Evolutionary conservation across 805 yeast species (phyloP), one percentile per base, ranked within the genome.

Genomic region (Yarrowia sp.): DNA sequence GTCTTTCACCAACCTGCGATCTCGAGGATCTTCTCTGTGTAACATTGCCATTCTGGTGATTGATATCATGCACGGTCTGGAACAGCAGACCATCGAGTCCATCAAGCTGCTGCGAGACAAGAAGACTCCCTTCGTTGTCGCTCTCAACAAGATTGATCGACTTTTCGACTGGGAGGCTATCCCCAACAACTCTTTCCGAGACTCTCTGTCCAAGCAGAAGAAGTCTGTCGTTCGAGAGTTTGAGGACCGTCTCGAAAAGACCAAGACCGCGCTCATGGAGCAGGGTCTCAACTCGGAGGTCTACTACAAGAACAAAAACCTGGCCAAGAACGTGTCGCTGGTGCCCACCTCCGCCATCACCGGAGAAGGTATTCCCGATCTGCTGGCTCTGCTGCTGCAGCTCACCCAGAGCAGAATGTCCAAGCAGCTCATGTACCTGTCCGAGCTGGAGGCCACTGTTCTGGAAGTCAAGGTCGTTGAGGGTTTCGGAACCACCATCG

Each of bases 281-380:
- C 99, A 95, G 80, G 98, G 99, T 73, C 87, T 95, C 81, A 95
- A 95, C 81, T 90, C 98, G 65, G 99, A 96, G 79, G 83, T 95
- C 69, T 95, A 95, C 79, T 95, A 82, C 89, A 90, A 93, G 78
- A 95, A 95, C 84, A 89, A 88, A 78, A 95, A 93, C 80, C 80
- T 93, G 83, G 80, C 98, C 65, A 91, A 92, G 76, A 91, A 87
- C 73, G 99, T 95, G 65, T 92, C 98, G 38, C 89, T 95, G 72
- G 97, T 95, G 49, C 99, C 99, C 71, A 95, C 99, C 19, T 93
- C 98, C 68, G 99, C 99, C 65, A 96, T 92, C 49, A 92, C 98
- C 14, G 99, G 99, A 77, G 99, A 95, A 80, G 99, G 99, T 89
- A 96, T 95, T 71, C 99, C 99, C 59, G 99, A 95, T 85, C 83